A percentile compares a stretch with the other conserved stretches of the same genome.
phyloP scores from a whole-genome alignment of 495 filamentous ascomycete genomes.

The Xylaria scruposa region DNA sequence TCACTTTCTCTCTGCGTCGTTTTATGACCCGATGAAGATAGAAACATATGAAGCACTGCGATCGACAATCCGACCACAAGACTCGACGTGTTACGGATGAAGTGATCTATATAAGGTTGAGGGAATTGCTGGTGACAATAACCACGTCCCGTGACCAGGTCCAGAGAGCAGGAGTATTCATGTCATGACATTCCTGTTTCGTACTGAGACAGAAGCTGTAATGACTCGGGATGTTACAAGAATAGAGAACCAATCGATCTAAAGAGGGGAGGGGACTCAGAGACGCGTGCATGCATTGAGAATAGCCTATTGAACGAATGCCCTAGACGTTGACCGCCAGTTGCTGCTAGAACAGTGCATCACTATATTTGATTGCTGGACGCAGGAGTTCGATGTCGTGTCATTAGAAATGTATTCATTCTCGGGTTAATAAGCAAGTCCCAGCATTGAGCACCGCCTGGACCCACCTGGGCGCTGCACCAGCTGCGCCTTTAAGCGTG shows the following conservation, averaged over 20 bases:
- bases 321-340: neutral
- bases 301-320: no score
- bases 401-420: neutral
- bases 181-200: neutral
- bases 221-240: neutral
- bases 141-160: neutral
- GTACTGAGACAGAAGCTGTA: neutral
- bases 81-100: neutral
- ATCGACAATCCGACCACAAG: neutral
- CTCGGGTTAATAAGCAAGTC: neutral
- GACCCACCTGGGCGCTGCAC: neutral
- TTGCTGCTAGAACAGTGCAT: neutral
- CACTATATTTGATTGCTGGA: neutral
- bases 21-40: neutral
- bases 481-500: conserved; percentile 17
- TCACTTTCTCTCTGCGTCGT: neutral
- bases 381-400: no score
- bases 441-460: neutral
- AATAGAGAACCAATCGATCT: neutral
- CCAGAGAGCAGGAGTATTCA: neutral
- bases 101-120: conserved; percentile 1
- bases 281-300: neutral
- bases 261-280: neutral
- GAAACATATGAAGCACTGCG: neutral
- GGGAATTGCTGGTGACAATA: neutral